Evolutionary conservation across 2,329 filamentous ascomycete genomes (phyloP), one percentile per base, ranked within the genome.

Genomic region (Sarocladium oryzae): DNA sequence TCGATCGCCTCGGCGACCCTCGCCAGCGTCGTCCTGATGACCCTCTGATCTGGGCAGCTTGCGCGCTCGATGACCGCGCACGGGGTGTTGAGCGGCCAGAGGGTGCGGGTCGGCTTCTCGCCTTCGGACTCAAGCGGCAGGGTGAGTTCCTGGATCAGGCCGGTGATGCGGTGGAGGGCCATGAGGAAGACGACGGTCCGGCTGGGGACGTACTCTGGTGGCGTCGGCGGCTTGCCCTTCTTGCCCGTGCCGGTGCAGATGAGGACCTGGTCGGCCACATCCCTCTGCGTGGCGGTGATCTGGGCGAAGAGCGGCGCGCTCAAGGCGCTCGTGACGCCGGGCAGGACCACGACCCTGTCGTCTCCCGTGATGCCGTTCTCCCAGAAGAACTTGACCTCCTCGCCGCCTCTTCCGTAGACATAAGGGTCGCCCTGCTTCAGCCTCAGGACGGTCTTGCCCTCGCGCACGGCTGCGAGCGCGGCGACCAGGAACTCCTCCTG

Each of bases 371-470:
- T 84, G 2, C 90, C 89, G 45, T 86, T 77, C 2, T 72, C 71
- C 2, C 83, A 75, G 75, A 99, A 96, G 65, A 88, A 96, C 26
- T 82, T 80, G 35, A 89, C 88, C 66, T 99, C 93, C 66, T 99
- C 93, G 30, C 89, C 93, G 52, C 93, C 93, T 35, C 93, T 84
- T 35, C 93, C 93, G 68, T 97, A 99, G 35, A 99, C 81, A 68
- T 95, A 99, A 0, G 93, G 93, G 62, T 99, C 93, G 41, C 93
- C 93, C 66, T 99, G 93, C 71, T 99, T 99, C 40, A 99, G 75
- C 2, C 93, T 81, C 30, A 99, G 76, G 0, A 99, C 93, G 1
- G 82, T 87, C 64, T 88, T 83, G 11, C 93, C 93, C 18, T 69
- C 68, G 4, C 61, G 64, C 15, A 76, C 74, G 2, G 83, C 89